A percentile compares a stretch with the other conserved stretches of the same genome.
Conservation (phyloP, 2,329 filamentous ascomycete species). For the Calonectria crousiana region DNA sequence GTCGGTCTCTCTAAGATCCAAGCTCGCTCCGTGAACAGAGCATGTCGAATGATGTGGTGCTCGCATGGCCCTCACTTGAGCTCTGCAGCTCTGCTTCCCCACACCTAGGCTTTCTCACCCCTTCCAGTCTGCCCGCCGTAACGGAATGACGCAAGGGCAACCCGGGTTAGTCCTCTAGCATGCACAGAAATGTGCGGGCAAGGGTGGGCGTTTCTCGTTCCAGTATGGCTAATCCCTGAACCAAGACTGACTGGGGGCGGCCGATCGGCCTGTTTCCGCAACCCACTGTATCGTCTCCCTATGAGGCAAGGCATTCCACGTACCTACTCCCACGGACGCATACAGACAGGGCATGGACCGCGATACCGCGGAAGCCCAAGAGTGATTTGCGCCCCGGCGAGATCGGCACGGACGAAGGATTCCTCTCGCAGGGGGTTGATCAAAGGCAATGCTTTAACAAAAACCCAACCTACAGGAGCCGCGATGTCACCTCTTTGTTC, state of each 20-base stretch:
- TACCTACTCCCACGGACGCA: neutral
- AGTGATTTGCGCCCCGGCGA: slow-evolving; percentile 28
- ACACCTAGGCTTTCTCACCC: slow-evolving; percentile 44
- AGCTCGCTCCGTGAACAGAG: neutral
- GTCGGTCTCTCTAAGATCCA: slow-evolving; percentile 3
- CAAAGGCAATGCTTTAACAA: slow-evolving; percentile 16
- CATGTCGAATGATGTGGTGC: slow-evolving; percentile 6
- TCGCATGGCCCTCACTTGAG: slow-evolving; percentile 20
- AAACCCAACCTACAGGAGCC: slow-evolving; percentile 15
- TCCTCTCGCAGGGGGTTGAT: slow-evolving; percentile 14
- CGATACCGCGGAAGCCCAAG: slow-evolving; percentile 10
- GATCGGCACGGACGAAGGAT: slow-evolving; percentile 39
- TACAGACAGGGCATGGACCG: slow-evolving; percentile 5
- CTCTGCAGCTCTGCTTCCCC: slow-evolving; percentile 30
- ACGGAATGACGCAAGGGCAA: slow-evolving; percentile 42
- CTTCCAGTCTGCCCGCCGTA: slow-evolving; percentile 34
- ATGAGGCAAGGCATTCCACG: slow-evolving; percentile 6
- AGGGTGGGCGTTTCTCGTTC: slow-evolving; percentile 25
- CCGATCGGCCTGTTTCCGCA: slow-evolving; percentile 39
- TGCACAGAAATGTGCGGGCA: neutral
- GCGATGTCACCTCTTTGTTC: slow-evolving; percentile 26
- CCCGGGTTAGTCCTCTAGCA: slow-evolving; percentile 19
- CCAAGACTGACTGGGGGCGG: slow-evolving; percentile 29
- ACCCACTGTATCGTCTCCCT: slow-evolving; percentile 14
- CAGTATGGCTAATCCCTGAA: slow-evolving; percentile 21